Evolutionary conservation across 305 asterid species (phyloP).

Genomic region (Galium porrigens): DNA sequence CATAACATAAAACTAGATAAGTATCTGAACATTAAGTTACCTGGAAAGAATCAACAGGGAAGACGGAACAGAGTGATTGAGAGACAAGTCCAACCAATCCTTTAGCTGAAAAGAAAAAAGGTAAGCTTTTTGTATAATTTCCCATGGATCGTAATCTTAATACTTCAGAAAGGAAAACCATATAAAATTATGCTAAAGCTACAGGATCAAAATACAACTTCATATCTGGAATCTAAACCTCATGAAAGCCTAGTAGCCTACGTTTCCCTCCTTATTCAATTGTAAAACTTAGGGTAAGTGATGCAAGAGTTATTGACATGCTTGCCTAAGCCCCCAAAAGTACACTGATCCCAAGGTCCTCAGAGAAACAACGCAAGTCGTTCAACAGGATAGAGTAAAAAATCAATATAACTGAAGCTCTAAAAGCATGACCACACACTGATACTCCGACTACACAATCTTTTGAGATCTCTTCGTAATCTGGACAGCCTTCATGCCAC

Average conservation of each 20-base stretch:
- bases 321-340: not conserved
- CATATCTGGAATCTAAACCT: not conserved
- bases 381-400: not conserved
- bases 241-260: not conserved
- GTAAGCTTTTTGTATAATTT: not conserved
- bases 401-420: not conserved
- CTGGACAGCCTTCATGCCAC: not conserved
- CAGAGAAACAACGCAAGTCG: not conserved
- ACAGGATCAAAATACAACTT: not conserved
- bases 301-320: not conserved
- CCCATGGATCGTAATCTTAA: not conserved
- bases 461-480: not conserved
- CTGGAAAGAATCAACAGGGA: conserved; percentile 83
- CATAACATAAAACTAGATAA: conserved; percentile 16
- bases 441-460: not conserved
- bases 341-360: not conserved
- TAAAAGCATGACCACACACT: not conserved
- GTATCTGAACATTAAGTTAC: conserved; percentile 27
- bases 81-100: conserved; percentile 97
- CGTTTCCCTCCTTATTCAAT: not conserved
- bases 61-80: conserved; percentile 81
- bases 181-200: not conserved
- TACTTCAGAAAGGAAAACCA: not conserved
- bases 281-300: not conserved
- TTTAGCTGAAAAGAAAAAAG: conserved; percentile 39